These are phyloP conservation scores for Oryza nivara DNA, from an alignment of 176 grass and related monocot genomes.

Conservation along the genomic window DNA sequence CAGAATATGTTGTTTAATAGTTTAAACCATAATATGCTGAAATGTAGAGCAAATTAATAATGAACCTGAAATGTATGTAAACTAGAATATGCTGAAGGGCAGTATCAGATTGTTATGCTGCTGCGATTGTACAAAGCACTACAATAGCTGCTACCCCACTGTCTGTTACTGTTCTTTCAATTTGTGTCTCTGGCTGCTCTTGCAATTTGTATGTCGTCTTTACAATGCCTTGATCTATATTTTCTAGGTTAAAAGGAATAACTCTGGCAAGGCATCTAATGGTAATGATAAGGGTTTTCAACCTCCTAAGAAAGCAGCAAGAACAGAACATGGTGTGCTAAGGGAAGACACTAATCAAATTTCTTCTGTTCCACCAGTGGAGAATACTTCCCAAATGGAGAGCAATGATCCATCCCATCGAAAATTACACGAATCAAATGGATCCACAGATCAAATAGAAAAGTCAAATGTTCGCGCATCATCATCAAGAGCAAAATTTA, in stretches of 20 bases:
- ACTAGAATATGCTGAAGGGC: not conserved
- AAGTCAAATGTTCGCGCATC: conserved; percentile 47
- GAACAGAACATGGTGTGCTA: conserved; percentile 29
- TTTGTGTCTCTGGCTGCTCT: conserved; percentile 20
- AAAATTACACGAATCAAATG: conserved; percentile 41
- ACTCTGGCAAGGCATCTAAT: conserved; percentile 32
- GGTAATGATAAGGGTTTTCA: conserved; percentile 21
- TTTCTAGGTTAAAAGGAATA: conserved; percentile 33
- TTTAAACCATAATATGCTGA: not conserved
- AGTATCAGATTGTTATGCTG: not conserved
- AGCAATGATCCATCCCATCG: conserved; percentile 12
- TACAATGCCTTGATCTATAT: conserved; percentile 29
- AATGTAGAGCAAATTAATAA: not conserved
- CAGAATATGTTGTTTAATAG: too few species aligned
- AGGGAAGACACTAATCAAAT: conserved; percentile 35
- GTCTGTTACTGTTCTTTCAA: not conserved
- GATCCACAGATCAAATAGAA: conserved; percentile 38
- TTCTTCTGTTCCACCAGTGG: conserved; percentile 30
- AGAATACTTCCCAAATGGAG: conserved; percentile 19
- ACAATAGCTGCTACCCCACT: not conserved
- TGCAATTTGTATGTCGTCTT: conserved; percentile 30
- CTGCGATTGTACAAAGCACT: not conserved
- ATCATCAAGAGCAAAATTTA: conserved; percentile 47
- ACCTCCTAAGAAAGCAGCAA: conserved; percentile 21
- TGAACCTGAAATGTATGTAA: not conserved